Base-by-base conservation (phyloP, 192 early-diverging fungal species). In the Backusella westeae region DNA sequence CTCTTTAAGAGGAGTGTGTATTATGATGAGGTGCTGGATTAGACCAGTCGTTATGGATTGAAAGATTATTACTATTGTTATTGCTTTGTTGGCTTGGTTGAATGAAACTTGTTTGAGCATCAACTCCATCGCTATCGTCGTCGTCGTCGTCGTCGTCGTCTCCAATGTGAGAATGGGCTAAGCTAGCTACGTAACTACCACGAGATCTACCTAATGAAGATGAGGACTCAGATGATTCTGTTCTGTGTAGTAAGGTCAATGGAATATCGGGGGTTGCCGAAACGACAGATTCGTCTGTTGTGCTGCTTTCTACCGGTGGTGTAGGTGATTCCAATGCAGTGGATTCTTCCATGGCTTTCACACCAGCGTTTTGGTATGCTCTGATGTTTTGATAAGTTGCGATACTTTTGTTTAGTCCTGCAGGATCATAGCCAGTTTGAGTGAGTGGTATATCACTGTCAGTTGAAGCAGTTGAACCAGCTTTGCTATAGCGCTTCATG, bases 381-480 rank as follows among this genome's bases (percentile, higher is more conserved):
- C 56, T 19, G n/a, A 39, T 39, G n/a, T 75, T 23, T 56, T 75
- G 56, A 17, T 56, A 56, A 34, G 38, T 75, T 19, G 21, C 17
- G 35, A 26, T 56, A 41, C 19, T 42, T 17, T 53, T 26, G 21
- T 56, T 44, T 34, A 44, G 38, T 34, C 41, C 72, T 39, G 67
- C 72, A 53, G 63, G 59, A 39, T 69, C 41, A 39, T 73, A 65
- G 4, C 67, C 67, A 23, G 35, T 73, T 36, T 73, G 67, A 70
- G 72, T 74, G 19, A 78, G 73, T 26, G 77, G 77, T 46, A 72
- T 36, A 67, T 78, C 77, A 34, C 77, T 78, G 35, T 74, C 72
- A 42, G 41, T 79, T 17, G 78, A 81, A 6, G 75, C 75, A n/a
- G 75, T 69, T 6, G 80, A 81, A 14, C 78, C 78, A 39, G 78